Base-by-base conservation (phyloP, 2,329 filamentous ascomycete species). In the Ceratocystis smalleyi region DNA sequence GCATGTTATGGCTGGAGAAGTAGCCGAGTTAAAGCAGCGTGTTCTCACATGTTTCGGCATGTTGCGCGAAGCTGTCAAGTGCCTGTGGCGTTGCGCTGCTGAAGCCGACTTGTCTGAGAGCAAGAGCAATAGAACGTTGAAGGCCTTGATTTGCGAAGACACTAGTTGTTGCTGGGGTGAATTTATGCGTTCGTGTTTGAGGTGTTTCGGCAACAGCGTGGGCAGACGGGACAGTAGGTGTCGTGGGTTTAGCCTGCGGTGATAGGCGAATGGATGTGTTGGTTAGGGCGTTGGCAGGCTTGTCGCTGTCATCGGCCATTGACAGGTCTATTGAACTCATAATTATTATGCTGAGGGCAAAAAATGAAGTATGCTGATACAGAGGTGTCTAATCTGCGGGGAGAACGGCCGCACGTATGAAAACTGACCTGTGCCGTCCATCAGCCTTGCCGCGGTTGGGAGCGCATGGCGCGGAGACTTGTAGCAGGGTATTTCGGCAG, bases 81-180 rank as follows among this genome's bases (percentile, higher is more conserved):
- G 83, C 82, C 63, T 83, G 79, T 6, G 77, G 75, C 0, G 75
- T 78, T 15, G 82, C 78, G 30, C 76, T 74, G 35, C 79, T 75
- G 68, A 85, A 86, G 32, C 83, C 83, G 45, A 84, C 79, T 67
- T 84, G 79, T 51, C 79, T 73, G 32, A 86, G 71, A 2, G 78
- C 77, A 64, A 85, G 71, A 0, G 77, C 79, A 64, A 86, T 80
- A 10, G 81, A 79, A 61, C 82, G 78, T 57, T 78, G 77, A 30
- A 86, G 73, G 1, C 78, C 76, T 49, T 71, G 70, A 62, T 75
- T 73, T n/a, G 74, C 60, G 27, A 67, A 54, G 22, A 57, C 51
- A 19, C 61, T 55, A 17, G 62, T 32, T 40, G 60, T 57, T n/a
- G 49, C 55, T 22, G 32, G 40, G 2, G 63, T 49, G 19, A 57